Percentiles rank a stretch among this genome's conserved stretches.
These are phyloP conservation scores for Abrus pulchellus DNA, from an alignment of 306 rosid species.

Conservation along the genomic window DNA sequence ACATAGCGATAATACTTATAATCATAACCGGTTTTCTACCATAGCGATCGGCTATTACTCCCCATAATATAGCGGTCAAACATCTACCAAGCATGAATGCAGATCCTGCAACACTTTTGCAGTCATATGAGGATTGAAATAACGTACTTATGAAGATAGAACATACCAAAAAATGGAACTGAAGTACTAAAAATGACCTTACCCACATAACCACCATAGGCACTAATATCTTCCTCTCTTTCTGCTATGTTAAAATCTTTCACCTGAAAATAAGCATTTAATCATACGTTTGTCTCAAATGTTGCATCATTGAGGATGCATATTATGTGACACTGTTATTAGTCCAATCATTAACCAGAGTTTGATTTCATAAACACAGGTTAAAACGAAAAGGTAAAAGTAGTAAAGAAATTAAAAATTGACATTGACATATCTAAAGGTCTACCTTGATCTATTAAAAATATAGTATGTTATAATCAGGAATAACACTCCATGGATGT, in stretches of 20 bases:
- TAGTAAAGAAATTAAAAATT: too few relatives aligned
- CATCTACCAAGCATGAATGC: constrained; percentile 84
- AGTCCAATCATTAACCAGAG: too few relatives aligned
- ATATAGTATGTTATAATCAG: too few relatives aligned
- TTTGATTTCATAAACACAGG: too few relatives aligned
- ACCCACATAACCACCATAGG: constrained; percentile 83
- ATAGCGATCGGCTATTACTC: constrained; percentile 77
- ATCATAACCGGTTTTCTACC: constrained; percentile 82
- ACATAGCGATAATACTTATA: constrained; percentile 67
- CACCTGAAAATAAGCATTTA: constrained; percentile 47
- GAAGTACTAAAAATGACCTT: constrained; percentile 24
- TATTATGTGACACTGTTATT: too few relatives aligned
- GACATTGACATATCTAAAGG: too few relatives aligned
- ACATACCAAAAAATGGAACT: neutral
- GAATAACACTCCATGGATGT: too few relatives aligned
- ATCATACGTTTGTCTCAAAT: too few relatives aligned
- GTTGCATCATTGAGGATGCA: too few relatives aligned
- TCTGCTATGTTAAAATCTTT: constrained; percentile 81
- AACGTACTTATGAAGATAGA: neutral
- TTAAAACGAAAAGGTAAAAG: too few relatives aligned
- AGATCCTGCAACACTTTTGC: constrained; percentile 63
- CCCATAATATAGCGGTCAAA: constrained; percentile 79
- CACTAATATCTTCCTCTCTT: constrained; percentile 74
- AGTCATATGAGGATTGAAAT: too few relatives aligned
- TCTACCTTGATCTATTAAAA: too few relatives aligned